Evolutionary conservation across 257 asterid species (phyloP), one percentile per base, ranked within the genome.

Genomic region (Solanum tacnaense): DNA sequence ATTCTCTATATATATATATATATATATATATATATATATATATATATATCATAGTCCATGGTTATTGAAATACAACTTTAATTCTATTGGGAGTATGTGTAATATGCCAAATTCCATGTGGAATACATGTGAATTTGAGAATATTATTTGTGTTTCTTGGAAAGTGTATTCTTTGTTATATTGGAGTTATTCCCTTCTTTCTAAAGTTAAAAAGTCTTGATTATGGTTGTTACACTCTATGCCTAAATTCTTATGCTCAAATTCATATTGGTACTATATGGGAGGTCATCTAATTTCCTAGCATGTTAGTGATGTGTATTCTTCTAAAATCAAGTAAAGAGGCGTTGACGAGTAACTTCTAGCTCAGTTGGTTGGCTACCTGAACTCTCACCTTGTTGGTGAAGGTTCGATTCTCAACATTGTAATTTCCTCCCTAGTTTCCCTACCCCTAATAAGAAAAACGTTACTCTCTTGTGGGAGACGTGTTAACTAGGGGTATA

Each of bases 71-170:
- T 46, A 18, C 44, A 29, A 49, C 60, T 35, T 74, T 74, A 36
- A 74, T 82, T 82, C 67, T 13, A 52, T 29, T 29, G 7, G 41
- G 70, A 35, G 18, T 46, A 29, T 81, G 65, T 46, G 41, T 29
- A 44, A n/a, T 38, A 44, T 74, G 31, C 70, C 44, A 82, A 82
- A 49, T 82, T 16, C 41, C 85, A 82, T 82, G 85, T 81, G 85
- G 68, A 81, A 81, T 81, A 81, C 85, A 81, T 81, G 85, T 82
- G 85, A 82, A 82, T 82, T 81, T 49, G 29, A 13, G 41, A 81
- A 81, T 49, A 49, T 44, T 81, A 35, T 46, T 81, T 81, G 27
- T 49, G 62, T 46, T 49, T 67, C 85, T 49, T 46, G 36, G 41
- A 82, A 82, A 29, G 70, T 49, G 39, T 82, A 32, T 29, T 49